Conservation (phyloP, 164 flowering plant species). For the Brasenia schreberi region DNA sequence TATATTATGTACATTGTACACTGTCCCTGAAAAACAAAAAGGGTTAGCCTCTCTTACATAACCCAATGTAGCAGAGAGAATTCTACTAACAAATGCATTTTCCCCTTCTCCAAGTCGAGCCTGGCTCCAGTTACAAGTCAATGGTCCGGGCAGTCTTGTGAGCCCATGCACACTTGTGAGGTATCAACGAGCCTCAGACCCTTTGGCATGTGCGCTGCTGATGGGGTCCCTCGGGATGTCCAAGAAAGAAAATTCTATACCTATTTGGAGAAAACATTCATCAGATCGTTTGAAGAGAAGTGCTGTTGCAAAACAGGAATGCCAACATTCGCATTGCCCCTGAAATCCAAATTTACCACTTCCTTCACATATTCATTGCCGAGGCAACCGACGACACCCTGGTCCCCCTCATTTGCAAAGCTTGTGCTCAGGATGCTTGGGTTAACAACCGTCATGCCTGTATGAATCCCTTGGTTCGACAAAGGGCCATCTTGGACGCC, state of each 20-base stretch:
- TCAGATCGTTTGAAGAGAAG: conserved; percentile 37
- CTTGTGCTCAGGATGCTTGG: conserved; percentile 35
- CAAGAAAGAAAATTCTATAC: no score
- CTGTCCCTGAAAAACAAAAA: no score
- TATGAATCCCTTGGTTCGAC: conserved; percentile 28
- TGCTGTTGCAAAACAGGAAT: conserved; percentile 22
- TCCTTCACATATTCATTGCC: conserved; percentile 32
- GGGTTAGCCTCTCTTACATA: no score
- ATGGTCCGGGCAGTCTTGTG: conserved; percentile 70
- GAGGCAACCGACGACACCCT: conserved; percentile 15
- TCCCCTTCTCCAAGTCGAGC: conserved; percentile 55
- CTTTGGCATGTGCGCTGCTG: conserved; percentile 35
- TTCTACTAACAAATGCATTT: conserved; percentile 50
- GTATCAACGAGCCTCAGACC: conserved; percentile 45
- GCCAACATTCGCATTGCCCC: conserved; percentile 25
- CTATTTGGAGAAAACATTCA: conserved; percentile 60
- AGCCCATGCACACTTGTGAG: conserved; percentile 51
- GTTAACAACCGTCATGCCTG: conserved; percentile 37
- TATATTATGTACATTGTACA: no score
- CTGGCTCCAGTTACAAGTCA: conserved; percentile 87
- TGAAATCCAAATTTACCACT: conserved; percentile 36
- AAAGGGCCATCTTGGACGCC: conserved; percentile 13
- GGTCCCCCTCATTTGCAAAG: conserved; percentile 11
- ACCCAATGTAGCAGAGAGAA: conserved; percentile 29
- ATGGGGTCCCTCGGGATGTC: conserved; percentile 75